Conservation (phyloP, 257 asterid species). For the Solanum commersonii region DNA sequence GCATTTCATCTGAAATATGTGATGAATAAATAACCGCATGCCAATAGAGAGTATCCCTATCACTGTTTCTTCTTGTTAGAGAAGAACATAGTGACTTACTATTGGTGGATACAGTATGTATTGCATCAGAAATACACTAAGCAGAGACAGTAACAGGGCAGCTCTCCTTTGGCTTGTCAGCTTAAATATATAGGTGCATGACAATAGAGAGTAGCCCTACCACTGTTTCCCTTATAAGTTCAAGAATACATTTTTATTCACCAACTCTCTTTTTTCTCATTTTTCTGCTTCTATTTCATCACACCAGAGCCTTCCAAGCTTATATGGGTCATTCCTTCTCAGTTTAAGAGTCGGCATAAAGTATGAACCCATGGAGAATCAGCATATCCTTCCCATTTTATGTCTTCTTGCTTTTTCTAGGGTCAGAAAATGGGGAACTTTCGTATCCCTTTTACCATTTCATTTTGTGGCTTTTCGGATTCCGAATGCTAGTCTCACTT, state of each 20-base stretch:
- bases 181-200: too few relatives aligned
- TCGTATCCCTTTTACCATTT: neutral
- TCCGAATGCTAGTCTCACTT: neutral
- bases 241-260: neutral
- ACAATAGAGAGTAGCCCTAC: too few relatives aligned
- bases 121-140: too few relatives aligned
- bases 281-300: neutral
- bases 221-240: too few relatives aligned
- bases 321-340: neutral
- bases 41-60: conserved; percentile 40
- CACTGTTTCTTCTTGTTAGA: conserved; percentile 18
- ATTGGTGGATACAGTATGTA: neutral
- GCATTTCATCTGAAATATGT: conserved; percentile 16
- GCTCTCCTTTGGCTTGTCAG: too few relatives aligned
- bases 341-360: neutral
- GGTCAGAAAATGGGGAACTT: neutral
- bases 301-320: neutral
- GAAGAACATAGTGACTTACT: neutral
- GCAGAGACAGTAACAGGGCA: too few relatives aligned
- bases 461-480: neutral
- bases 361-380: conserved; percentile 25
- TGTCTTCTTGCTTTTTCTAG: neutral
- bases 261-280: too few relatives aligned
- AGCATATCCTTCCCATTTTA: conserved; percentile 22
- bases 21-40: conserved; percentile 7